Evolutionary conservation across 2,329 filamentous ascomycete species (phyloP).

Genomic region (Fusarium circinatum): DNA sequence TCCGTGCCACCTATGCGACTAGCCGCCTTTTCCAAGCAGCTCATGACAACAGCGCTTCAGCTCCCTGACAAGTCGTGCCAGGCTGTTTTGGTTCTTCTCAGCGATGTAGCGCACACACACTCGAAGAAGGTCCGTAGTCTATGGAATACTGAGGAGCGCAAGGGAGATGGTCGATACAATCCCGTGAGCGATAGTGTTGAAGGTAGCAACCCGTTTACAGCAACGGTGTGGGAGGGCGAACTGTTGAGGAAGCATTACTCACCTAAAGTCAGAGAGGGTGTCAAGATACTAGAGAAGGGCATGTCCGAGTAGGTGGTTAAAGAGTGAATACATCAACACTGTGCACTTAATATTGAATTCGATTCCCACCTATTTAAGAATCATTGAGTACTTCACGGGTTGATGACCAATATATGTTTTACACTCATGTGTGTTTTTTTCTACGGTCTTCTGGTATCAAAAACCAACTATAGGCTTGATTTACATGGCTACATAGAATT

Average conservation of each 20-base stretch:
- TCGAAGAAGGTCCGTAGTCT: slow-evolving; percentile 83
- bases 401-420: background rate
- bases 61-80: slow-evolving; percentile 89
- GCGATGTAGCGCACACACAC: slow-evolving; percentile 83
- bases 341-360: background rate
- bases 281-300: slow-evolving; percentile 75
- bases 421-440: background rate
- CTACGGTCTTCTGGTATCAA: background rate
- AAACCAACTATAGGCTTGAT: background rate
- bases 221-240: slow-evolving; percentile 94
- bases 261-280: slow-evolving; percentile 82
- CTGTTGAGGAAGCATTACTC: slow-evolving; percentile 86
- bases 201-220: slow-evolving; percentile 88
- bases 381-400: background rate
- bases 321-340: slow-evolving; percentile 1
- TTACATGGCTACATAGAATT: slow-evolving; percentile 10
- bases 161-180: slow-evolving; percentile 89
- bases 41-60: slow-evolving; percentile 84
- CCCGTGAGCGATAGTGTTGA: slow-evolving; percentile 79
- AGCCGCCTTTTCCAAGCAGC: slow-evolving; percentile 93
- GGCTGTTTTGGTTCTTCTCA: slow-evolving; percentile 81
- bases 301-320: slow-evolving; percentile 52
- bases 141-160: slow-evolving; percentile 94
- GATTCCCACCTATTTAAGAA: background rate
- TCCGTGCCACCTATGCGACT: slow-evolving; percentile 83